Percentiles rank a stretch among this genome's conserved stretches.
Conservation (phyloP, 371 early-diverging fungal species). For the Zychaea mexicana region DNA sequence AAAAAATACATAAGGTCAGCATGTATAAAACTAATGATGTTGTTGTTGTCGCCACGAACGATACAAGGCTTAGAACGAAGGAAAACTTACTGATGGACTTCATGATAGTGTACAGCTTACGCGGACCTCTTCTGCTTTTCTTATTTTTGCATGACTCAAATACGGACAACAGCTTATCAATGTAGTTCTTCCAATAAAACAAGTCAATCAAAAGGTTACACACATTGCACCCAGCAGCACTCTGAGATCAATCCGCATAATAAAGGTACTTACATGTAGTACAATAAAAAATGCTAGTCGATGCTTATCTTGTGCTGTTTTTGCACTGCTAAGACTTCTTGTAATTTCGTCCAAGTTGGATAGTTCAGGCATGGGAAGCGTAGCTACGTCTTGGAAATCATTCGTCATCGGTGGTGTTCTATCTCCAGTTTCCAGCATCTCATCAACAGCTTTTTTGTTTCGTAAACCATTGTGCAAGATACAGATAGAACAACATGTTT, state of each 20-base stretch:
- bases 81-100: constrained; percentile 69
- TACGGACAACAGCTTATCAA: constrained; percentile 71
- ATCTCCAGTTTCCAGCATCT: too few species aligned
- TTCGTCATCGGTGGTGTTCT: constrained; percentile 4
- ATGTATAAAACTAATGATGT: too few species aligned
- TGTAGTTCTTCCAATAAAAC: constrained; percentile 53
- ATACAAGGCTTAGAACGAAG: too few species aligned
- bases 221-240: too few species aligned
- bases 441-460: background rate
- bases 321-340: constrained; percentile 45
- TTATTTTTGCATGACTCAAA: constrained; percentile 84
- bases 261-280: constrained; percentile 39
- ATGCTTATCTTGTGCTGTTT: constrained; percentile 51
- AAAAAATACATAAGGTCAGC: background rate
- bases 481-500: background rate
- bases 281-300: constrained; percentile 50
- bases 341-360: constrained; percentile 69
- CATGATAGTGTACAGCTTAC: constrained; percentile 71
- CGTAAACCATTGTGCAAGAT: too few species aligned
- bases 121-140: constrained; percentile 73
- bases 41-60: too few species aligned
- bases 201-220: background rate
- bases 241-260: too few species aligned
- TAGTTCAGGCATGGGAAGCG: constrained; percentile 63
- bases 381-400: constrained; percentile 21